Conservation (phyloP, 495 filamentous ascomycete genomes). For the Tuber umbilicatum region DNA sequence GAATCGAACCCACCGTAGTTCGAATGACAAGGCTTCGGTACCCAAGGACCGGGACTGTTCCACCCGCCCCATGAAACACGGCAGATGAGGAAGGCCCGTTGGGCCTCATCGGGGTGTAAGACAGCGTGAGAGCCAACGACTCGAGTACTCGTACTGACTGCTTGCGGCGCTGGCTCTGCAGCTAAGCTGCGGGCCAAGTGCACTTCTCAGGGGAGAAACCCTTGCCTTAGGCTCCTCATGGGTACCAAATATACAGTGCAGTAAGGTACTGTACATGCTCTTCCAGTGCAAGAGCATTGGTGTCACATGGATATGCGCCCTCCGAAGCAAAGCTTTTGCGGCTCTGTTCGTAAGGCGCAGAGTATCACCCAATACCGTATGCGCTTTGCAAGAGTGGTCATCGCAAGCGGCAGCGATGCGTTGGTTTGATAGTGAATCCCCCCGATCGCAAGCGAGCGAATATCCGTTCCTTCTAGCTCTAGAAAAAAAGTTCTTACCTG, state of each 20-base stretch:
- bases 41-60: conserved; percentile 1
- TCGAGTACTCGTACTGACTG: not conserved
- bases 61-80: conserved; percentile 21
- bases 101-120: conserved; percentile 20
- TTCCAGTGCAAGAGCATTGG: not conserved
- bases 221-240: not conserved
- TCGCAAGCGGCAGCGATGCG: not conserved
- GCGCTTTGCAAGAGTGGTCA: not conserved
- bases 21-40: not conserved
- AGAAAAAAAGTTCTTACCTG: not conserved
- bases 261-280: not conserved
- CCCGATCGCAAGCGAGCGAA: not conserved
- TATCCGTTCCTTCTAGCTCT: not conserved
- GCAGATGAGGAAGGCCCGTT: conserved; percentile 12
- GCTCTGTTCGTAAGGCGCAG: not conserved
- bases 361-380: not conserved
- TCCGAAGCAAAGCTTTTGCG: not conserved
- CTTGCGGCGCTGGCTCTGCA: not conserved
- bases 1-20: not conserved
- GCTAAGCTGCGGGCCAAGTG: not conserved
- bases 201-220: not conserved
- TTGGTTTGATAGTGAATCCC: not conserved
- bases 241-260: not conserved
- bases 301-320: not conserved
- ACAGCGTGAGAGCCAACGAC: conserved; percentile 8